Percentiles rank a stretch among this genome's conserved stretches.
Evolutionary conservation across 805 yeast species (phyloP).

Genomic region (Starmera quercuum): DNA sequence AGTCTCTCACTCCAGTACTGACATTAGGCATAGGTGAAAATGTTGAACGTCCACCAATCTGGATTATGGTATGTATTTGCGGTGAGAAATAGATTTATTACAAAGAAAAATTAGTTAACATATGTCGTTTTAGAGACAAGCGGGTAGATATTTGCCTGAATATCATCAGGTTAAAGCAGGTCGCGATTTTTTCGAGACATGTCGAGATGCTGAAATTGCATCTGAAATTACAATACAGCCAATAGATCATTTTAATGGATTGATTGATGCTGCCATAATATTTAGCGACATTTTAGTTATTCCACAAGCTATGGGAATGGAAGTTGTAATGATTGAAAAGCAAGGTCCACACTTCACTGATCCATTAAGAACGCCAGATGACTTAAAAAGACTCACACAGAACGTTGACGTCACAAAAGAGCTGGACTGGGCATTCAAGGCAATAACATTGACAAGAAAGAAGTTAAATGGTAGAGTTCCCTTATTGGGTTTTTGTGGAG

Average conservation of each 20-base stretch:
- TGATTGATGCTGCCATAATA: slow-evolving; percentile 94
- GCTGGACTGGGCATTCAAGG: slow-evolving; percentile 89
- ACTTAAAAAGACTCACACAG: slow-evolving; percentile 49
- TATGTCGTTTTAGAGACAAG: slow-evolving; percentile 77
- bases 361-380: slow-evolving; percentile 73
- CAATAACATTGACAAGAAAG: slow-evolving; percentile 85
- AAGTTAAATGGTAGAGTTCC: slow-evolving; percentile 90
- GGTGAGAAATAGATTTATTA: too few relatives aligned
- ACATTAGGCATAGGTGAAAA: slow-evolving; percentile 57
- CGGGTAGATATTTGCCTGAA: slow-evolving; percentile 89
- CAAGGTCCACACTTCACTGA: slow-evolving; percentile 90
- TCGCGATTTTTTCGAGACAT: slow-evolving; percentile 90
- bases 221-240: slow-evolving; percentile 95
- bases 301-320: slow-evolving; percentile 98
- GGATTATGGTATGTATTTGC: slow-evolving; percentile 65
- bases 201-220: slow-evolving; percentile 91
- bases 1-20: slow-evolving; percentile 12
- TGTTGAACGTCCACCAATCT: slow-evolving; percentile 95
- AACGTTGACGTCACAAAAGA: slow-evolving; percentile 68
- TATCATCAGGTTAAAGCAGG: slow-evolving; percentile 83
- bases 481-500: slow-evolving; percentile 90
- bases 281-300: slow-evolving; percentile 92
- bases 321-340: slow-evolving; percentile 87
- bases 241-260: slow-evolving; percentile 77
- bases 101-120: too few relatives aligned